phyloP scores from a whole-genome alignment of 2,329 filamentous ascomycete species.

The Juglanconis sp. region DNA sequence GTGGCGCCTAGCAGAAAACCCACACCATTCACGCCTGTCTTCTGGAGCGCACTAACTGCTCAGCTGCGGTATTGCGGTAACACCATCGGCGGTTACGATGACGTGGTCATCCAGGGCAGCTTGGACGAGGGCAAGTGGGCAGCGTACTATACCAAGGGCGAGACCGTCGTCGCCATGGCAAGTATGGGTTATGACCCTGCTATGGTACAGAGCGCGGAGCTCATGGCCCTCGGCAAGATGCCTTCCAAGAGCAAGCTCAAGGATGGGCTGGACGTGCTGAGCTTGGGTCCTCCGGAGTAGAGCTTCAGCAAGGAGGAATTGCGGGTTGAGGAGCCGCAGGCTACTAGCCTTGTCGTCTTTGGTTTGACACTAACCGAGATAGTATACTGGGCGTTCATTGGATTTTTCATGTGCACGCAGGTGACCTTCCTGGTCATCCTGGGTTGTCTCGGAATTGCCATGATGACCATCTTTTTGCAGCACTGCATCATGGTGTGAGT shows the following conservation, averaged over 20 bases:
- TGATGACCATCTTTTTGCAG: conserved; percentile 1
- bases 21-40: conserved; percentile 83
- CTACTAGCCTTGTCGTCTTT: background rate
- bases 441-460: background rate
- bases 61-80: conserved; percentile 95
- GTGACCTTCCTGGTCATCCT: background rate
- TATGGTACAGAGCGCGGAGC: conserved; percentile 76
- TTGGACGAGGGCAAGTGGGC: conserved; percentile 77
- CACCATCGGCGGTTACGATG: conserved; percentile 77
- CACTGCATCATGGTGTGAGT: background rate
- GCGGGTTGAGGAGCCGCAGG: background rate
- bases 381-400: background rate
- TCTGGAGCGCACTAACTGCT: conserved; percentile 89
- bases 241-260: conserved; percentile 73
- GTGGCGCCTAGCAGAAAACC: conserved; percentile 58
- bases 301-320: background rate
- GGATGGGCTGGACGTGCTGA: conserved; percentile 54
- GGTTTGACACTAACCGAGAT: background rate
- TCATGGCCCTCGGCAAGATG: conserved; percentile 84
- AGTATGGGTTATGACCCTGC: conserved; percentile 88
- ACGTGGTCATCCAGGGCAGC: conserved; percentile 75
- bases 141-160: conserved; percentile 83
- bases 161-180: conserved; percentile 84
- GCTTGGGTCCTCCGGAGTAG: conserved; percentile 35
- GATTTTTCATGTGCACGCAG: background rate